A percentile compares a stretch with the other conserved stretches of the same genome.
phyloP scores from a whole-genome alignment of 2,329 filamentous ascomycete species.

The Dothideomycetes sp. region DNA sequence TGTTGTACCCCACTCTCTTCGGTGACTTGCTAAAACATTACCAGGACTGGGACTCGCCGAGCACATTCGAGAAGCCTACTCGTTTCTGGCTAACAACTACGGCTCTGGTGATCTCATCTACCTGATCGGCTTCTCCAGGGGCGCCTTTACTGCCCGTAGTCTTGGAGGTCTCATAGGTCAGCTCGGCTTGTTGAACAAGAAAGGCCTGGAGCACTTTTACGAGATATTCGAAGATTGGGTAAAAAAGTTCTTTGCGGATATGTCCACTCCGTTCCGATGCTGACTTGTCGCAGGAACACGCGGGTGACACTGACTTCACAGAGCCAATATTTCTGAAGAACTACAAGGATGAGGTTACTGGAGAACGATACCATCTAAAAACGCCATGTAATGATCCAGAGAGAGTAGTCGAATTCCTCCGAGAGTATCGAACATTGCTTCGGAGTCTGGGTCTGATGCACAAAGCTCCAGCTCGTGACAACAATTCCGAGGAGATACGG shows the following conservation, averaged over 20 bases:
- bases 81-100: conserved; percentile 51
- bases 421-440: conserved; percentile 10
- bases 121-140: conserved; percentile 32
- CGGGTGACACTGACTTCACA: conserved; percentile 8
- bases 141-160: conserved; percentile 29
- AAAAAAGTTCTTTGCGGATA: too few relatives aligned
- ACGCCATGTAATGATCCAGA: conserved; percentile 5
- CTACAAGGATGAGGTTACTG: conserved; percentile 6
- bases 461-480: conserved; percentile 2
- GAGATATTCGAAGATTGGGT: conserved; percentile 19
- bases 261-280: too few relatives aligned
- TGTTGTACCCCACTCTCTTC: too few relatives aligned
- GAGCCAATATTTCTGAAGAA: conserved; percentile 8
- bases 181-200: conserved; percentile 26
- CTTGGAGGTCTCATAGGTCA: conserved; percentile 30
- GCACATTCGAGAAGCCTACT: conserved; percentile 49
- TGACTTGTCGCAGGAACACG: too few relatives aligned
- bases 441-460: conserved; percentile 1
- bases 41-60: conserved; percentile 18
- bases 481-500: conserved; percentile 15
- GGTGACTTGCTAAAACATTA: not conserved
- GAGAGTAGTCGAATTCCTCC: conserved; percentile 7
- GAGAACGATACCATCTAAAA: conserved; percentile 1
- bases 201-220: conserved; percentile 15
- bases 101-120: conserved; percentile 28